phyloP scores from a whole-genome alignment of 2,329 filamentous ascomycete species.

The Colletotrichum camelliae region DNA sequence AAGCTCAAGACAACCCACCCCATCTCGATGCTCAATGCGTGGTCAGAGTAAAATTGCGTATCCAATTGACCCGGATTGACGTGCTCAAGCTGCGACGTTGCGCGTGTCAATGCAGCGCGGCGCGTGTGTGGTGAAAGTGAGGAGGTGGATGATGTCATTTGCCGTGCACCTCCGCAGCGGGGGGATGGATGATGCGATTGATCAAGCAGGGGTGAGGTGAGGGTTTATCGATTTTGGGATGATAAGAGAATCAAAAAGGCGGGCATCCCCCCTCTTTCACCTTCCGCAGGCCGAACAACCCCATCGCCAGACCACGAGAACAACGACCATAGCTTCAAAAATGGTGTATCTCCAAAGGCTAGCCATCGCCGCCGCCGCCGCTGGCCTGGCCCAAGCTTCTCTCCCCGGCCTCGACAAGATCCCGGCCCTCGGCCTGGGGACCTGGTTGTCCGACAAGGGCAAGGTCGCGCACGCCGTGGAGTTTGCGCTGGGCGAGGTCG shows the following conservation, averaged over 20 bases:
- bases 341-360: slow-evolving; percentile 1
- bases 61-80: background rate
- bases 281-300: accelerated
- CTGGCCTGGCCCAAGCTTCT: slow-evolving; percentile 4
- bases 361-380: background rate
- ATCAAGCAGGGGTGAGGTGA: background rate
- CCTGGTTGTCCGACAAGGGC: slow-evolving; percentile 67
- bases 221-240: background rate
- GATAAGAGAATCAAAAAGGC: background rate
- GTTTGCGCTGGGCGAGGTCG: slow-evolving; percentile 48
- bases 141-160: slow-evolving; percentile 19
- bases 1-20: background rate
- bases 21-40: background rate
- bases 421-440: slow-evolving; percentile 43
- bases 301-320: background rate
- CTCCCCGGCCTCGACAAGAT: slow-evolving; percentile 2
- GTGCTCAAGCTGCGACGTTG: slow-evolving; percentile 5
- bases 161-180: background rate
- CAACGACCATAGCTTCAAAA: background rate
- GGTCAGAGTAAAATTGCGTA: background rate
- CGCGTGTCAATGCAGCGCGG: background rate
- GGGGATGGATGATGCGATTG: slow-evolving; percentile 2
- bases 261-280: background rate
- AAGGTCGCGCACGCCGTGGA: slow-evolving; percentile 64
- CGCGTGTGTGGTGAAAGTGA: slow-evolving; percentile 8